Base-by-base conservation (phyloP, 176 grass and related monocot genomes). In the Ensete glaucum region DNA sequence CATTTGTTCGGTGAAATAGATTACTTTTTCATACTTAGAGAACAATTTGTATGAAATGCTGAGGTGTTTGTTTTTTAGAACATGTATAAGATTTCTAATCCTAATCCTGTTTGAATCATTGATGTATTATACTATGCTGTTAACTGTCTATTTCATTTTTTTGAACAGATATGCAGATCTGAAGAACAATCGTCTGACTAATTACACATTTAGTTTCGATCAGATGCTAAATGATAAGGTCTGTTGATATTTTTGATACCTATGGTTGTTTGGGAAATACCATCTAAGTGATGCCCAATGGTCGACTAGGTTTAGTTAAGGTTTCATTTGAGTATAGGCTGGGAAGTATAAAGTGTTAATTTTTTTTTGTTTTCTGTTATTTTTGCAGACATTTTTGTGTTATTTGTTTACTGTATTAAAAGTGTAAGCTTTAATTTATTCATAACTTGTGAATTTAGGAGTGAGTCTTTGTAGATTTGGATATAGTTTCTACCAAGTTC, bases 221-320 rank as follows among this genome's bases (percentile, higher is more conserved):
- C 94, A 93, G 71, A 98, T 98, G 94, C 78, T 98, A 67, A 98
- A 84, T 23, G 87, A 93, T 83, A 89, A 98, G 94, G 94, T 98
- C 87, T 64, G 29, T 50, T 24, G 9, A 6, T 64, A 52, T 24
- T 52, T 64, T 60, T 25, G 15, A 34, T n/a, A 3, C 43, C 29
- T 43, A 29, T 74, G 53, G 17, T 52, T 48, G 27, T 73, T 53
- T 25, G 15, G 53, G 12, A 1, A 75, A 50, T 43, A 43, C 3
- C 27, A 43, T 43, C 34, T 4, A 43, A 43, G 4, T 43, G 34
- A 43, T 43, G 34, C 34, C 34, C 5, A 0, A 43, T 43, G 34
- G 34, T 43, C 34, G 0, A 6, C 34, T 43, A 43, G 34, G 34
- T 43, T 43, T 43, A 43, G 34, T 43, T 43, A 43, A 3, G 34